Conservation (phyloP, 208 protist species). For the Acanthamoeba culbertsoni region DNA sequence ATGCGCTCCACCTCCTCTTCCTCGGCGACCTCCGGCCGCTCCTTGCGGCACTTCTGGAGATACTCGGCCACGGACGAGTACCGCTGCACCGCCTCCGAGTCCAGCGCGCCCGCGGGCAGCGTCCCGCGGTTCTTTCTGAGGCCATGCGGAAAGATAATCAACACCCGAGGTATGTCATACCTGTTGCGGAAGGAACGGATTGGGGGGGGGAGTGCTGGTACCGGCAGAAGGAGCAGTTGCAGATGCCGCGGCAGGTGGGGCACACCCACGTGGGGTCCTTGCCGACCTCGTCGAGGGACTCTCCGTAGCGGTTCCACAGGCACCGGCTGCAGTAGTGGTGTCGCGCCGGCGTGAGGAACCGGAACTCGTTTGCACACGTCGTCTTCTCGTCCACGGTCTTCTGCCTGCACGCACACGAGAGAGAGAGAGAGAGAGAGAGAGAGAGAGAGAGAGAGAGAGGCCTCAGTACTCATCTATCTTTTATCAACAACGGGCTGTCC, state of each 20-base stretch:
- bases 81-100: background rate
- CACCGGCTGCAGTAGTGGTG: conserved; percentile 28
- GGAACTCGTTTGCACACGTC: background rate
- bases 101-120: background rate
- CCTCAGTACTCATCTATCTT: background rate
- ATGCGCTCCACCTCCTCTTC: background rate
- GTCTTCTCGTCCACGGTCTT: conserved; percentile 21
- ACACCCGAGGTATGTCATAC: background rate
- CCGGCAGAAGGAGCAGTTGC: conserved; percentile 53
- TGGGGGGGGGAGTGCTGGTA: background rate
- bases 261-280: conserved; percentile 2
- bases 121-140: background rate
- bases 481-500: too few species aligned
- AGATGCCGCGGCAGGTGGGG: background rate
- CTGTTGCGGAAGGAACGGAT: background rate
- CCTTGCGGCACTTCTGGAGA: background rate
- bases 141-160: background rate
- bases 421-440: background rate
- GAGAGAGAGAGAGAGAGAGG: background rate
- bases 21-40: background rate
- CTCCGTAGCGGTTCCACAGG: conserved; percentile 1
- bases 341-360: background rate
- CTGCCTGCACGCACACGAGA: background rate
- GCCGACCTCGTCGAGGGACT: conserved; percentile 29
- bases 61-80: conserved; percentile 26